Evolutionary conservation across 805 yeast genomes (phyloP).

Genomic region (Lipomyces oligophaga): DNA sequence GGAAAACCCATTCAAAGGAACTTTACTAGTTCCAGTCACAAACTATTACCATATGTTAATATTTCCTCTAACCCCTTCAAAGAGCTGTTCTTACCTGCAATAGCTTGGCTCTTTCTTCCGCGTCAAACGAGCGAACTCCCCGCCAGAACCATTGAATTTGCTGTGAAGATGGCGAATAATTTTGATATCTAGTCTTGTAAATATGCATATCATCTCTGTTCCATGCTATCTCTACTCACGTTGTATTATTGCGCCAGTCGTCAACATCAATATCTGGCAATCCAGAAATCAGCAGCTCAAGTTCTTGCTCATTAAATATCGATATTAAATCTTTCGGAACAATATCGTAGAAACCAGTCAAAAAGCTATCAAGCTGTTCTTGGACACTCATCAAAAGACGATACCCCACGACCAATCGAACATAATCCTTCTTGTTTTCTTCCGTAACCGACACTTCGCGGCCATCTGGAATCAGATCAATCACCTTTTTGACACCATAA

Average conservation of each 20-base stretch:
- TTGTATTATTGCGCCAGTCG: constrained; percentile 90
- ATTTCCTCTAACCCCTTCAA: neutral
- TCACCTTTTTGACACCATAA: constrained; percentile 79
- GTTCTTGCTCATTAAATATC: constrained; percentile 91
- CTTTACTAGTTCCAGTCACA: constrained; percentile 96
- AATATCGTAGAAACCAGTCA: constrained; percentile 75
- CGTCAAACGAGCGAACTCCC: constrained; percentile 89
- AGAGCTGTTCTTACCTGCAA: constrained; percentile 65
- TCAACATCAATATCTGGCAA: constrained; percentile 93
- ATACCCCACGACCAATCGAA: constrained; percentile 78
- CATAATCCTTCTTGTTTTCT: constrained; percentile 85
- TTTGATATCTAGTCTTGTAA: constrained; percentile 48
- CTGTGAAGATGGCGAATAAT: constrained; percentile 75
- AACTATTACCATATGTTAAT: constrained; percentile 40
- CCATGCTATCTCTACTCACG: constrained; percentile 26
- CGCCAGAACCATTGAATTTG: constrained; percentile 98
- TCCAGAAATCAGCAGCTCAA: constrained; percentile 88
- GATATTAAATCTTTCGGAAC: constrained; percentile 78
- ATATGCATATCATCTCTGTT: neutral
- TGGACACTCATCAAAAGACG: constrained; percentile 75
- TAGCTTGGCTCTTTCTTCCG: constrained; percentile 88
- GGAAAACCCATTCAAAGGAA: constrained; percentile 90
- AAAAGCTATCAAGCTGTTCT: constrained; percentile 81
- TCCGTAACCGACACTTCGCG: constrained; percentile 82
- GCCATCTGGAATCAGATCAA: constrained; percentile 82